A percentile compares a stretch with the other conserved stretches of the same genome.
Conservation (phyloP, 768 basidiomycete species). For the Suillus cothurnatus region DNA sequence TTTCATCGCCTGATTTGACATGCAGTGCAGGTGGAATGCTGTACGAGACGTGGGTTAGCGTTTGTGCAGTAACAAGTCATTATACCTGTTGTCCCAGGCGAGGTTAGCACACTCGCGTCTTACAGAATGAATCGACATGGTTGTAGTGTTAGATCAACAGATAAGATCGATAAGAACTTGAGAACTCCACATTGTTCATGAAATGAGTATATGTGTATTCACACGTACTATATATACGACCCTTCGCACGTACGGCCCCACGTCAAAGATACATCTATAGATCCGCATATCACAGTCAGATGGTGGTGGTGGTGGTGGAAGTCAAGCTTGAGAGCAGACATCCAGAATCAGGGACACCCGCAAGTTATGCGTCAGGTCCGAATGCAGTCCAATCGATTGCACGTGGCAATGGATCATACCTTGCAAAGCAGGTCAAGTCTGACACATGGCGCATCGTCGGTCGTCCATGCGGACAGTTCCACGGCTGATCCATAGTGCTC, state of each 20-base stretch:
- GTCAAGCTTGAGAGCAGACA: not conserved
- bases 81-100: conserved; percentile 62
- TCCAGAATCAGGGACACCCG: not conserved
- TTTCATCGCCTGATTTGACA: conserved; percentile 53
- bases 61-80: not conserved
- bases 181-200: not conserved
- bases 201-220: not conserved
- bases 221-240: conserved; percentile 4
- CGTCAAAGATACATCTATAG: not conserved
- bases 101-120: conserved; percentile 55
- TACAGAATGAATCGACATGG: conserved; percentile 56
- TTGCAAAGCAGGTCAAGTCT: conserved; percentile 45
- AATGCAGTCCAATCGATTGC: conserved; percentile 41
- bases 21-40: conserved; percentile 55
- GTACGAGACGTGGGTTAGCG: not conserved
- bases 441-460: conserved; percentile 81
- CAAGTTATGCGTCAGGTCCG: conserved; percentile 2
- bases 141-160: conserved; percentile 5
- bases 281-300: not conserved
- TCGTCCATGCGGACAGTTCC: conserved; percentile 87
- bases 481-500: conserved; percentile 84
- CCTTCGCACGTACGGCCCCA: not conserved
- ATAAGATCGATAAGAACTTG: not conserved
- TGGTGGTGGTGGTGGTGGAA: not conserved
- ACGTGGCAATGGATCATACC: conserved; percentile 16